These are phyloP conservation scores for Chlamydomonas sp. DNA, from an alignment of 139 green algal genomes.

Conservation along the genomic window DNA sequence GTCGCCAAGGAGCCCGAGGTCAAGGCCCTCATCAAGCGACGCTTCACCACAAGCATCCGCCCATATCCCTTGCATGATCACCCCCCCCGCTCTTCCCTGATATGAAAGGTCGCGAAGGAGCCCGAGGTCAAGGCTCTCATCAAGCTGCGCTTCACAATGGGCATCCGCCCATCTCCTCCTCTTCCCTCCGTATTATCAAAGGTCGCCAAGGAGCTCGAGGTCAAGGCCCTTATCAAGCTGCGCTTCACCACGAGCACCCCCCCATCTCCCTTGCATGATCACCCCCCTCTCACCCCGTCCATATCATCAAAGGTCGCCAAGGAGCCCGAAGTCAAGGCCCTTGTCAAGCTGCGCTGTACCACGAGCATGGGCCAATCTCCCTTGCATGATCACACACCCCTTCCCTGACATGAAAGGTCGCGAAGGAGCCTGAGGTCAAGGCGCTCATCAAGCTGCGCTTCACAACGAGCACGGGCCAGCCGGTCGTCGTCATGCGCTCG, in stretches of 20 bases:
- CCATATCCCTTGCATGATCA: constrained; percentile 23
- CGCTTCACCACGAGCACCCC: too few relatives aligned
- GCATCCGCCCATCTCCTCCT: constrained; percentile 33
- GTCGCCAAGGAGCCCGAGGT: constrained; percentile 83
- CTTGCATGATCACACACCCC: neutral
- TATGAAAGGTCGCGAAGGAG: constrained; percentile 68
- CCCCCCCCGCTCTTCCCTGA: neutral
- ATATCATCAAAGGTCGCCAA: constrained; percentile 61
- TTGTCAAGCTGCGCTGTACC: constrained; percentile 88
- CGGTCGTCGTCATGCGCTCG: constrained; percentile 72
- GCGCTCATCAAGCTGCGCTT: constrained; percentile 95
- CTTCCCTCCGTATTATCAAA: neutral
- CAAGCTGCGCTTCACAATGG: constrained; percentile 80
- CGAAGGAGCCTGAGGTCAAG: constrained; percentile 88
- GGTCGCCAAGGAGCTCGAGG: too few relatives aligned
- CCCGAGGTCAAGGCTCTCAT: constrained; percentile 95
- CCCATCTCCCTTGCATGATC: too few relatives aligned
- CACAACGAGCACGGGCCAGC: constrained; percentile 42
- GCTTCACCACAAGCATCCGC: constrained; percentile 53
- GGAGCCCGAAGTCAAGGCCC: constrained; percentile 87
- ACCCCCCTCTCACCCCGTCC: too few relatives aligned
- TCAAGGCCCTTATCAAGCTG: too few relatives aligned
- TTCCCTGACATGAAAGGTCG: constrained; percentile 44
- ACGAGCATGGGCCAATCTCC: constrained; percentile 43
- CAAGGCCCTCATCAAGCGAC: constrained; percentile 93